Evolutionary conservation across 768 basidiomycete species (phyloP), one percentile per base, ranked within the genome.

Genomic region (Guyanaporus albipodus): DNA sequence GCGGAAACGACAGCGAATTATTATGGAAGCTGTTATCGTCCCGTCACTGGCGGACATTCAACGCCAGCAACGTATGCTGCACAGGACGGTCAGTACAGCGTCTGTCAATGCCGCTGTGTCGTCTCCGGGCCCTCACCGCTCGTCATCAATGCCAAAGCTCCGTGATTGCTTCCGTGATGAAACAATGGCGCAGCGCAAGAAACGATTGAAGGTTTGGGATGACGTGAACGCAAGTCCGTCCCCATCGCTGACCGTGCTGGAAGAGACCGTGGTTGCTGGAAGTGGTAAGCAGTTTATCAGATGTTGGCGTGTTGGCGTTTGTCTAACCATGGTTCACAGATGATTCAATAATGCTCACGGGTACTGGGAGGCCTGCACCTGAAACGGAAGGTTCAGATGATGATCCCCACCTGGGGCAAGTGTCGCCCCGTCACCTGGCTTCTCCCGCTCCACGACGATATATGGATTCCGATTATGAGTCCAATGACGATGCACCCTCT

Each of bases 351-450:
- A 69, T 71, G 59, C 54, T 68, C 21, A 42, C 31, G 17, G 33
- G 31, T 31, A 33, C 47, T 3, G 33, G 17, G 12, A 42, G 38
- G 18, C 49, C 22, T n/a, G 31, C 26, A 14, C 10, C 19, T 31
- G 45, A 48, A 21, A 28, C 49, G 1, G 66, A 74, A 42, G 59
- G 69, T 11, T 85, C 84, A 4, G 85, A 87, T 54, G 83, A 88
- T 47, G 82, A 85, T 51, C 75, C 74, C 0, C 72, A 73, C 49
- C 49, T 78, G 22, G 83, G 83, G 0, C 82, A 85, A 61, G 80
- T 85, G 15, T 85, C 82, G 0, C 83, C 85, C n/a, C 76, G 77
- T 49, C 80, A 81, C 55, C 63, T 87, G 26, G 76, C 79, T 31
- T 88, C 85, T 8, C 83, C 85, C 6, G 73, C 70, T 18, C 63